Evolutionary conservation across 1,284 basidiomycete species (phyloP).

Genomic region (Microbotryomycetes sp.): DNA sequence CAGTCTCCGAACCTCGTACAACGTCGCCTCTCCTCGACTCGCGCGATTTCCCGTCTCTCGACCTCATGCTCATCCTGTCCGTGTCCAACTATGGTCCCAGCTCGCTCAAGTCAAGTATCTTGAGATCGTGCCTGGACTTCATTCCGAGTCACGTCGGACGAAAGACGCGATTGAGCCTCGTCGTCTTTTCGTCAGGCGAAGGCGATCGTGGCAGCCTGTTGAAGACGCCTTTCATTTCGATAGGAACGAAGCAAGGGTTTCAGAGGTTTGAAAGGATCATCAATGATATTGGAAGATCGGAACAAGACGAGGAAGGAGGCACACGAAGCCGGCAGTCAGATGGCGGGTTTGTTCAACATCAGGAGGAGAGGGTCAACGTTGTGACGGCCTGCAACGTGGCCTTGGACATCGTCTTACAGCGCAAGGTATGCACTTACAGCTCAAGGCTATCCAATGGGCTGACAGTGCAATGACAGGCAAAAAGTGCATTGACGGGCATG

Average conservation of each 20-base stretch:
- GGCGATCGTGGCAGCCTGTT: slow-evolving; percentile 67
- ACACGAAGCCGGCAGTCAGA: slow-evolving; percentile 40
- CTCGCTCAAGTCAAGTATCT: slow-evolving; percentile 74
- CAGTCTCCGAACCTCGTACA: neutral
- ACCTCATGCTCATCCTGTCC: slow-evolving; percentile 85
- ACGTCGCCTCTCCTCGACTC: slow-evolving; percentile 6
- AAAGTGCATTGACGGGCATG: slow-evolving; percentile 84
- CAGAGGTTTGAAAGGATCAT: slow-evolving; percentile 66
- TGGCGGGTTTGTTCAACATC: slow-evolving; percentile 64
- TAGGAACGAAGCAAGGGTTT: slow-evolving; percentile 62
- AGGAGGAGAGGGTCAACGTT: slow-evolving; percentile 89
- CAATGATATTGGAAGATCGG: slow-evolving; percentile 53
- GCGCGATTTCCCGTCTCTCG: slow-evolving; percentile 56
- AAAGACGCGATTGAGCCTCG: slow-evolving; percentile 72
- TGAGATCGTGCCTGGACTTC: slow-evolving; percentile 77
- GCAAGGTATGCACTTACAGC: no score
- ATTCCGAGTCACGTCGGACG: slow-evolving; percentile 63
- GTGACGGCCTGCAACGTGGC: slow-evolving; percentile 82
- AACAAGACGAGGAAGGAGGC: slow-evolving; percentile 34
- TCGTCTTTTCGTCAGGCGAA: slow-evolving; percentile 70
- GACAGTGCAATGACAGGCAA: slow-evolving; percentile 42
- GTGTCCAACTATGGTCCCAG: slow-evolving; percentile 55
- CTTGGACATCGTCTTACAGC: slow-evolving; percentile 85
- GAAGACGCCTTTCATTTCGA: slow-evolving; percentile 77
- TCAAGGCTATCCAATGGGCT: neutral